Evolutionary conservation across 768 basidiomycete genomes (phyloP).

Genomic region (Rhodotorula kratochvilovae): DNA sequence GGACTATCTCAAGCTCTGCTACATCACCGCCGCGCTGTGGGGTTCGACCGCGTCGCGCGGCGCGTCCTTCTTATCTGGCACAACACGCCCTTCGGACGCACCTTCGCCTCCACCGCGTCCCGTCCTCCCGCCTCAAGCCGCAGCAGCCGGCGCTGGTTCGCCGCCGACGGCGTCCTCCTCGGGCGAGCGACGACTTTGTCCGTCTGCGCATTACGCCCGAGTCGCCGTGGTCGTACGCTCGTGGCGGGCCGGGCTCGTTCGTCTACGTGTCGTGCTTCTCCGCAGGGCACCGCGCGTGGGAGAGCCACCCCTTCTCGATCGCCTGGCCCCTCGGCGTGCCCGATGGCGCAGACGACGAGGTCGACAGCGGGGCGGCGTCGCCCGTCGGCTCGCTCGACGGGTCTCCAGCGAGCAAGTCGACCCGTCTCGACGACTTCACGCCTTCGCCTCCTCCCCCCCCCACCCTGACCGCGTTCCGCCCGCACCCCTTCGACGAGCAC

Average conservation of each 20-base stretch:
- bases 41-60: conserved; percentile 11
- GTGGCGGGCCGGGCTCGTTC: conserved; percentile 6
- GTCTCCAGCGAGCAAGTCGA: not conserved
- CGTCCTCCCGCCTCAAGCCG: not conserved
- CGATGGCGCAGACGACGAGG: not conserved
- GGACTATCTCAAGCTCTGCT: not conserved
- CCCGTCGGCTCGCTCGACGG: not conserved
- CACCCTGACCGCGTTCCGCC: too few relatives aligned
- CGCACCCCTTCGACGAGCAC: not conserved
- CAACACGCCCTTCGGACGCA: conserved; percentile 1
- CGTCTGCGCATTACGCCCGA: conserved; percentile 12
- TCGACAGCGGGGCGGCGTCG: not conserved
- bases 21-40: conserved; percentile 1
- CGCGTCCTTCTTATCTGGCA: not conserved
- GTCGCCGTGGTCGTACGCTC: not conserved
- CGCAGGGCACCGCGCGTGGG: not conserved
- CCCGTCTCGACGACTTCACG: not conserved
- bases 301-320: conserved; percentile 22
- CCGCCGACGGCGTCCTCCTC: not conserved
- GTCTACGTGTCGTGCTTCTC: conserved; percentile 14
- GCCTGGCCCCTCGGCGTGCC: conserved; percentile 19
- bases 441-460: not conserved
- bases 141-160: not conserved
- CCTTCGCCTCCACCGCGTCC: not conserved
- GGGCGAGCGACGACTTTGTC: not conserved